Evolutionary conservation across 495 filamentous ascomycete species (phyloP).

Genomic region (Filosporella fistucella): DNA sequence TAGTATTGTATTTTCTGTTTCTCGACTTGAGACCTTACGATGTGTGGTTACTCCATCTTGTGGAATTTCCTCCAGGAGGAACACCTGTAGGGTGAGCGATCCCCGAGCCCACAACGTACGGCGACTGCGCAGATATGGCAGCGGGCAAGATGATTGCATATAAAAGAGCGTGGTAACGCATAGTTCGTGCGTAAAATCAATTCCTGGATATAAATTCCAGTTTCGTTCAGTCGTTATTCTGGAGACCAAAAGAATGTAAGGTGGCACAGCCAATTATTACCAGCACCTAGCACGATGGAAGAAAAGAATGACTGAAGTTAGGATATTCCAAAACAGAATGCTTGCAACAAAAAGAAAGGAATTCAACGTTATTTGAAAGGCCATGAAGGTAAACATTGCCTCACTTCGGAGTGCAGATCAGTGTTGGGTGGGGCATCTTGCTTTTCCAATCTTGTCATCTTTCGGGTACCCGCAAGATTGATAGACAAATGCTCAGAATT

Average conservation of each 20-base stretch:
- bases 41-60: no score
- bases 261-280: constrained; percentile 1
- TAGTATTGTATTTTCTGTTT: no score
- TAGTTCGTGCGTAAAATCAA: neutral
- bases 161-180: constrained; percentile 1
- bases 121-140: neutral
- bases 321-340: neutral
- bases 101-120: neutral
- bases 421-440: neutral
- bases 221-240: neutral
- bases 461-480: no score
- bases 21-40: no score
- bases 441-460: no score
- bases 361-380: neutral
- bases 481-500: no score
- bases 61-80: no score
- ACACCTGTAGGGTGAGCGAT: neutral
- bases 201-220: neutral
- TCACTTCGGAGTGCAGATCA: neutral
- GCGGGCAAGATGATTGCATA: neutral
- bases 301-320: neutral
- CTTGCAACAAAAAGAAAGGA: neutral
- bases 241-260: neutral
- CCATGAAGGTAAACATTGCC: neutral
- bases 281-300: neutral